Evolutionary conservation across 345 rosid species (phyloP).

Genomic region (Excoecaria agallocha): DNA sequence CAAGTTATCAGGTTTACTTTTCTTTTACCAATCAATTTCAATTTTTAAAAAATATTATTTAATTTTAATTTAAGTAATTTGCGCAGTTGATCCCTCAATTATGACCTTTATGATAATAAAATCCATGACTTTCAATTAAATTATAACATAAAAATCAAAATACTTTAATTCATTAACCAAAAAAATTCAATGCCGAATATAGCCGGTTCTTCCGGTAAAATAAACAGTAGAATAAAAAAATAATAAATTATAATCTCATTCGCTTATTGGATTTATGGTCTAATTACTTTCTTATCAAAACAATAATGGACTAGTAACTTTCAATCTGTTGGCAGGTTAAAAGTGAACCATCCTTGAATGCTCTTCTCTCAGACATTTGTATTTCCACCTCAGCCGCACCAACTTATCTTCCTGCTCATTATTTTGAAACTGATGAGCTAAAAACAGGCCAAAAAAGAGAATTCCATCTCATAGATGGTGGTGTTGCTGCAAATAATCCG

Average conservation of each 20-base stretch:
- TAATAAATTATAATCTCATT: too few species aligned
- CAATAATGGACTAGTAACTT: too few species aligned
- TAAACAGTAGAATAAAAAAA: too few species aligned
- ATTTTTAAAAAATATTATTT: not conserved
- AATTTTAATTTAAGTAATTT: not conserved
- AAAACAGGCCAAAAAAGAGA: conserved; percentile 11
- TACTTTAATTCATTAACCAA: too few species aligned
- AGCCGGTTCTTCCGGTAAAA: too few species aligned
- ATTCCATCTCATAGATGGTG: conserved; percentile 37
- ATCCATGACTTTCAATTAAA: too few species aligned
- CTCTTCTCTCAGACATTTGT: conserved; percentile 29
- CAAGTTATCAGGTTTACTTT: conserved; percentile 2
- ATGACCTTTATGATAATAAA: too few species aligned
- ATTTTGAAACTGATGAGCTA: not conserved
- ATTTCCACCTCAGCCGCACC: conserved; percentile 34
- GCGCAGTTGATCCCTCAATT: too few species aligned
- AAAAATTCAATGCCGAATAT: too few species aligned
- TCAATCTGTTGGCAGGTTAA: conserved; percentile 12
- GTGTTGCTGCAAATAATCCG: conserved; percentile 40
- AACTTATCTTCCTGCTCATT: conserved; percentile 25
- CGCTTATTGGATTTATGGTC: too few species aligned
- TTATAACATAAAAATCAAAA: too few species aligned
- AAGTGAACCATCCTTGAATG: conserved; percentile 6
- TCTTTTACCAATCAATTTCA: not conserved
- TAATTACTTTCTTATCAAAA: too few species aligned